Conservation (phyloP, 495 filamentous ascomycete species). For the Chaetomidium leptoderma region DNA sequence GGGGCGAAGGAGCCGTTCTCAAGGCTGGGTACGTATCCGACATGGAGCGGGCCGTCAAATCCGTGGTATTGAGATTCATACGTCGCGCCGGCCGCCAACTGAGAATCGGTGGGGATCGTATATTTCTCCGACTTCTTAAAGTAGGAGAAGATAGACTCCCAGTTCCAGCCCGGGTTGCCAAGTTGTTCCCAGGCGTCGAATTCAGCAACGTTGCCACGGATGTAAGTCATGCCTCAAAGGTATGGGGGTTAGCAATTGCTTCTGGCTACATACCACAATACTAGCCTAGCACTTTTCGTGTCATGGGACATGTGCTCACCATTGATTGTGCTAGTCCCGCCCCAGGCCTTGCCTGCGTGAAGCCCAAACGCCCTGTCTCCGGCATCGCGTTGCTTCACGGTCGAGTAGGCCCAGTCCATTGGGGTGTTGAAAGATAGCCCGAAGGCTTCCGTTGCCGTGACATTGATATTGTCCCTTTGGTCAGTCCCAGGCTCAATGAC, state of each 20-base stretch:
- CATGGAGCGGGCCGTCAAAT: background rate
- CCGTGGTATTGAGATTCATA: background rate
- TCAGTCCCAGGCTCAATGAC: conserved; percentile 6
- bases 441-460: background rate
- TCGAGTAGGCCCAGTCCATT: conserved; percentile 4
- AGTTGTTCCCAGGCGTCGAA: conserved; percentile 10
- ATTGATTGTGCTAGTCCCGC: conserved; percentile 8
- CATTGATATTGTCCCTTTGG: conserved; percentile 1
- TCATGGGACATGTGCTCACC: background rate
- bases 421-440: background rate
- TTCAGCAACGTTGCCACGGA: conserved; percentile 3
- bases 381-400: background rate
- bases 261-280: too few species aligned
- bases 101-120: background rate
- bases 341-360: conserved; percentile 5
- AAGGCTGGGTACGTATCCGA: background rate
- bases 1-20: conserved; percentile 1
- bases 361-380: background rate
- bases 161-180: conserved; percentile 16
- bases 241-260: background rate
- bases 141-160: conserved; percentile 1
- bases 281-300: too few species aligned
- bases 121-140: conserved; percentile 7
- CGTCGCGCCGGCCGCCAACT: conserved; percentile 1
- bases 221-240: conserved; percentile 3